A percentile compares a stretch with the other conserved stretches of the same genome.
phyloP scores from a whole-genome alignment of 768 basidiomycete genomes.

The Mycena sanguinolenta region DNA sequence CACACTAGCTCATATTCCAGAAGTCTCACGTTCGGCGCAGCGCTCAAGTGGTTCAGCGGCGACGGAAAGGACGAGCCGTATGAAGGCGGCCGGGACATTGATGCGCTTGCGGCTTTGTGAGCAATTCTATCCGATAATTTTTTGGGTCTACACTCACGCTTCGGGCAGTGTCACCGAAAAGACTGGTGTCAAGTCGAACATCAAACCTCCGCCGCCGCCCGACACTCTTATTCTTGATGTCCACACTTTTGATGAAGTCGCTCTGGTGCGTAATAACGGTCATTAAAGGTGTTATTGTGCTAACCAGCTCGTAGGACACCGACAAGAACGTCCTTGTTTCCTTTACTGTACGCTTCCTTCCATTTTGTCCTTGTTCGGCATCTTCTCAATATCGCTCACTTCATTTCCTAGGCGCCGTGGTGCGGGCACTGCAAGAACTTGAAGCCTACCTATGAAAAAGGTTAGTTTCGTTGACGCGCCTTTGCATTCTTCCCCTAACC shows the following conservation, averaged over 20 bases:
- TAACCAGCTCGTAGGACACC: conserved; percentile 57
- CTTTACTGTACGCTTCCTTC: conserved; percentile 70
- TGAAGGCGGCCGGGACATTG: conserved; percentile 84
- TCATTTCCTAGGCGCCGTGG: conserved; percentile 71
- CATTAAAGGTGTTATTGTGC: conserved; percentile 2
- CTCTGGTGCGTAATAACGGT: conserved; percentile 58
- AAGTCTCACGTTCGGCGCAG: conserved; percentile 54
- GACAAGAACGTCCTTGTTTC: conserved; percentile 88
- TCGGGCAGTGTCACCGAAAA: conserved; percentile 76
- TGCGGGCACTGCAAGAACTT: conserved; percentile 96
- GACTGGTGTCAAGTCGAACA: conserved; percentile 86
- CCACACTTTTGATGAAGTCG: conserved; percentile 82
- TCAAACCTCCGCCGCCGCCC: conserved; percentile 87
- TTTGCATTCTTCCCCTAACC: neutral
- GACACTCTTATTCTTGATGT: conserved; percentile 76
- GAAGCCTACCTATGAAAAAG: conserved; percentile 89
- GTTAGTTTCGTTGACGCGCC: conserved; percentile 46
- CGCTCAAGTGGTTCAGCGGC: conserved; percentile 91
- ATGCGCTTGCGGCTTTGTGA: conserved; percentile 81
- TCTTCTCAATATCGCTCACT: conserved; percentile 19
- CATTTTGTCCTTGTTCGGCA: conserved; percentile 16
- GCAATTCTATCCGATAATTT: conserved; percentile 41
- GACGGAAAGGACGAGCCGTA: conserved; percentile 78
- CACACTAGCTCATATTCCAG: conserved; percentile 15
- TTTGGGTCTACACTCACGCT: neutral